phyloP scores from a whole-genome alignment of 805 yeast species.

The Ogataea trehalophila region DNA sequence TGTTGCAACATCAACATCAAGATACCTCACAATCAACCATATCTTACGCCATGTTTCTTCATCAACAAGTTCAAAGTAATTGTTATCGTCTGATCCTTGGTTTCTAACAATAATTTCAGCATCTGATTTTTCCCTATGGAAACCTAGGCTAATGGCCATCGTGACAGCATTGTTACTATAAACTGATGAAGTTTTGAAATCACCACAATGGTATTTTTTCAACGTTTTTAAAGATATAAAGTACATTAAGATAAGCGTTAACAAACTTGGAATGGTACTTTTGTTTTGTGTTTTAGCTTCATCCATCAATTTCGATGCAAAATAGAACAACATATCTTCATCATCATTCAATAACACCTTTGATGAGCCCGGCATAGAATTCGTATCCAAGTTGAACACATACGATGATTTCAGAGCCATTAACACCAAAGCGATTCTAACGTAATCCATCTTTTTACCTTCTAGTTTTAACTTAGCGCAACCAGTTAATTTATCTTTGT shows the following conservation, averaged over 20 bases:
- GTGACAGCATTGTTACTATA: constrained; percentile 15
- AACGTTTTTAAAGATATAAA: constrained; percentile 14
- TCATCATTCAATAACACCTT: neutral
- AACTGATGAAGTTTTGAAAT: constrained; percentile 12
- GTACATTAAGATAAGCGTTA: constrained; percentile 15
- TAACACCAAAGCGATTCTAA: constrained; percentile 20
- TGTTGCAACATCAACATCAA: constrained; percentile 22
- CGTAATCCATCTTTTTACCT: constrained; percentile 15
- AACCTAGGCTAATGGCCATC: constrained; percentile 21
- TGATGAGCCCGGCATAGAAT: too few relatives aligned
- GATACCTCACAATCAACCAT: constrained; percentile 13
- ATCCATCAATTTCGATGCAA: constrained; percentile 12
- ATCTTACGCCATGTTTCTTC: constrained; percentile 16
- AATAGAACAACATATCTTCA: constrained; percentile 17
- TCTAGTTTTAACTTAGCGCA: constrained; percentile 7
- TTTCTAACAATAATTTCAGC: neutral
- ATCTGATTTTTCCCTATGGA: constrained; percentile 10
- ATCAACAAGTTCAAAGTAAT: constrained; percentile 8
- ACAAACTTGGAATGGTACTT: constrained; percentile 16
- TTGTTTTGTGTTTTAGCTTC: constrained; percentile 13
- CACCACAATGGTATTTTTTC: constrained; percentile 15
- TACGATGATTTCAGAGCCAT: constrained; percentile 7
- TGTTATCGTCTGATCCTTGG: neutral
- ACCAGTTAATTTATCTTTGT: constrained; percentile 1
- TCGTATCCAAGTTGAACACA: neutral